Evolutionary conservation across 2,329 filamentous ascomycete genomes (phyloP).

Genomic region (Diaporthe sp.): DNA sequence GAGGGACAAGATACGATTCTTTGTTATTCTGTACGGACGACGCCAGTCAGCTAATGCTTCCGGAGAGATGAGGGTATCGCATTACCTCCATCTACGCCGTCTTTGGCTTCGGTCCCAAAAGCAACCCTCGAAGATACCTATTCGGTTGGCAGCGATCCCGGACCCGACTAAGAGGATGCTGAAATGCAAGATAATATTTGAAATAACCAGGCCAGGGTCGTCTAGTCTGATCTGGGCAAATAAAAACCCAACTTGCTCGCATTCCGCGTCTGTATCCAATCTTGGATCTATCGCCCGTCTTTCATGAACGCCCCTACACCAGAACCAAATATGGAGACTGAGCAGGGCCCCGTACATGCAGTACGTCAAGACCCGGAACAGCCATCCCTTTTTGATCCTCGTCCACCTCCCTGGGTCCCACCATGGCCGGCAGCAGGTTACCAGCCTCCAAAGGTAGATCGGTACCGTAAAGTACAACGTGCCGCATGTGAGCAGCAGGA

Average conservation of each 20-base stretch:
- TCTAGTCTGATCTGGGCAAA: slow-evolving; percentile 40
- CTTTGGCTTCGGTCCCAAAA: slow-evolving; percentile 26
- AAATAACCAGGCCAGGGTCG: slow-evolving; percentile 37
- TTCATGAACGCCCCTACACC: slow-evolving; percentile 42
- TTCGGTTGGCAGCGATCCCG: slow-evolving; percentile 10
- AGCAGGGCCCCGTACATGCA: slow-evolving; percentile 37
- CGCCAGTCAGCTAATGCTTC: not conserved
- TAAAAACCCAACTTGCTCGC: slow-evolving; percentile 42
- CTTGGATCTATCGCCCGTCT: not conserved
- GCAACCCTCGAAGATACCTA: slow-evolving; percentile 35
- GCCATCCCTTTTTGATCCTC: slow-evolving; percentile 29
- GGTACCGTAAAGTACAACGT: slow-evolving; percentile 41
- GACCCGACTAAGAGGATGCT: slow-evolving; percentile 40
- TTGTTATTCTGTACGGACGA: slow-evolving; percentile 29
- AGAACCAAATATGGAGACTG: slow-evolving; percentile 45
- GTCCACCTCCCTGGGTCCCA: slow-evolving; percentile 44
- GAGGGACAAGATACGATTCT: slow-evolving; percentile 36
- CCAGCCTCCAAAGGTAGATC: slow-evolving; percentile 43
- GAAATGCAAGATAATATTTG: slow-evolving; percentile 41
- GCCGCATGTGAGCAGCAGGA: slow-evolving; percentile 42
- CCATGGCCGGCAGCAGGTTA: slow-evolving; percentile 43
- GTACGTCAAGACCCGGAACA: slow-evolving; percentile 34
- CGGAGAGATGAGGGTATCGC: no score
- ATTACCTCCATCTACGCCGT: slow-evolving; percentile 35
- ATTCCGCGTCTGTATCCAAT: slow-evolving; percentile 4